phyloP scores from a whole-genome alignment of 225 moss, liverwort and hornwort species.

The Pseudisothecium myosuroides region DNA sequence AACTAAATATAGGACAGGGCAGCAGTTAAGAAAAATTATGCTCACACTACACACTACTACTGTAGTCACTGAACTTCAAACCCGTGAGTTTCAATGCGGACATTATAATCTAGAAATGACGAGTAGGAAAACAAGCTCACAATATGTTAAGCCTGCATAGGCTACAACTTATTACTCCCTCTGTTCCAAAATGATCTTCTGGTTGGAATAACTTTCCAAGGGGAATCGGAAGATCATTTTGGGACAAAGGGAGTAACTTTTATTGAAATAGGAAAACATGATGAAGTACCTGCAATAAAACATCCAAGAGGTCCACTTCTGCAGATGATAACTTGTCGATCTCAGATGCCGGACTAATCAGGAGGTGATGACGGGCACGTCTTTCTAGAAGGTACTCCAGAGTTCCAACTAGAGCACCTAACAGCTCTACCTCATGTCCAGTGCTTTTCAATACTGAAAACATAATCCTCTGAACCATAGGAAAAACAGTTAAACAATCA shows the following conservation, averaged over 20 bases:
- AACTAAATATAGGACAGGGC: background rate
- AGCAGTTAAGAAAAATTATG: background rate
- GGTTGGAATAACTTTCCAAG: too few relatives aligned
- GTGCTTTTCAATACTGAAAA: slow-evolving; percentile 55
- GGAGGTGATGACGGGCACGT: slow-evolving; percentile 41
- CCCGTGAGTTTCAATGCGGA: background rate
- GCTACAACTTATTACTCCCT: background rate
- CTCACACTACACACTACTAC: background rate
- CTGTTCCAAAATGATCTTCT: too few relatives aligned
- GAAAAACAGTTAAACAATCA: background rate
- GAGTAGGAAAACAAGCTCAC: background rate
- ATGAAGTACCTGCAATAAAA: slow-evolving; percentile 46
- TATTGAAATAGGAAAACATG: background rate
- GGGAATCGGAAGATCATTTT: too few relatives aligned
- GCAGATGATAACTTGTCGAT: slow-evolving; percentile 32
- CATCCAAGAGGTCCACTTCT: slow-evolving; percentile 62
- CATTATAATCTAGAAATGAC: background rate
- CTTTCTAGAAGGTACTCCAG: slow-evolving; percentile 42
- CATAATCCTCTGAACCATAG: slow-evolving; percentile 33
- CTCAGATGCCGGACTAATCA: background rate
- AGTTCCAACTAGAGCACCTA: slow-evolving; percentile 36
- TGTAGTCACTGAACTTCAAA: background rate
- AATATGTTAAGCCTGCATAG: background rate
- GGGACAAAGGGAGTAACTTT: too few relatives aligned
- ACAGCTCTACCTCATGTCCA: slow-evolving; percentile 50